Base-by-base conservation (phyloP, 371 early-diverging fungal species). In the Mucor irregularis region DNA sequence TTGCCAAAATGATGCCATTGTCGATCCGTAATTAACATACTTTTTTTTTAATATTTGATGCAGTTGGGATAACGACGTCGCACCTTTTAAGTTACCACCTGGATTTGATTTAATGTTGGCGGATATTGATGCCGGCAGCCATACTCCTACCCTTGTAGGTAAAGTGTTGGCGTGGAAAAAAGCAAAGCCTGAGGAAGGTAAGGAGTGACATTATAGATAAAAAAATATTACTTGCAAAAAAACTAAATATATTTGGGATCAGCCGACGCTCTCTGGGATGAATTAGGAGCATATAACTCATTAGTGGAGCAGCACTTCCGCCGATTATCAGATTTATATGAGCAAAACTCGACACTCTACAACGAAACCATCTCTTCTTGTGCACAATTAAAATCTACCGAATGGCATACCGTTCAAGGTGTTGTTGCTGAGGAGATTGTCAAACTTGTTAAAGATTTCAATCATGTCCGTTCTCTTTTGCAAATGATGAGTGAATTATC, bases 131-230 rank as follows among this genome's bases (percentile, higher is more conserved):
- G 87, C 90, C 9, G 98, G 98, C 30, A 90, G 91, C 55, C 88
- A 90, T 80, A 98, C 98, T 2, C 96, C 95, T 14, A 86, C 89
- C 30, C 77, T 98, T 63, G 97, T 94, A 21, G 80, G 87, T n/a
- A 87, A 88, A 56, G 93, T 96, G 3, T 78, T 95, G 37, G 74
- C 62, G 28, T 98, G 97, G 97, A 81, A 91, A 26, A 87, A 85
- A 60, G 53, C 56, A 13, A 78, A 88, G 30, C 79, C 89, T 0
- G 80, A 81, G 26, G 82, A 72, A 69, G 68, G 76, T 76, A 61
- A 44, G 21, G 5, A 34, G 21, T 4, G 9, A 35, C 19, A 22
- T 7, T 19, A 37, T 16, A 49, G 19, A 4, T 31, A 30, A 8
- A 34, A 6, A 17, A 11, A 16, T 42, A 30, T n/a, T 30, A 38